phyloP scores from a whole-genome alignment of 768 basidiomycete species.

The Trametes punicea region DNA sequence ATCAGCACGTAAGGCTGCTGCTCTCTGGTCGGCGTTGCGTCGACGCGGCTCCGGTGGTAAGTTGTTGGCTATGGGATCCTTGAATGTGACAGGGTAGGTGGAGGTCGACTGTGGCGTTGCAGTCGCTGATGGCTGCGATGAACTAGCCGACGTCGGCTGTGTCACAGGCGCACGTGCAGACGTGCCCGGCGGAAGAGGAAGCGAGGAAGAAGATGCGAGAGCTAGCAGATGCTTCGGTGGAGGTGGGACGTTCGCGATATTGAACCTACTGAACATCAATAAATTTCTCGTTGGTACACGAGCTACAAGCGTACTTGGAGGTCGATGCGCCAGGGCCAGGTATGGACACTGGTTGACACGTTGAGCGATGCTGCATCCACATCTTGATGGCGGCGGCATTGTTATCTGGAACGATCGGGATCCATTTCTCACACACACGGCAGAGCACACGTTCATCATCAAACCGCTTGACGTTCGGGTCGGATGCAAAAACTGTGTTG shows the following conservation, averaged over 20 bases:
- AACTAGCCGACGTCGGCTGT: slow-evolving; percentile 5
- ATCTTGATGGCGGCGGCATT: slow-evolving; percentile 57
- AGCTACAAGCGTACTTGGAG: slow-evolving; percentile 3
- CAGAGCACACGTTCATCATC: slow-evolving; percentile 72
- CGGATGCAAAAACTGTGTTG: slow-evolving; percentile 54
- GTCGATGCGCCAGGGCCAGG: slow-evolving; percentile 13
- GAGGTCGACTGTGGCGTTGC: slow-evolving; percentile 1
- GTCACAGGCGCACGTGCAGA: slow-evolving; percentile 12
- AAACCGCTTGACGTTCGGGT: slow-evolving; percentile 71
- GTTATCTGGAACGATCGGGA: slow-evolving; percentile 58
- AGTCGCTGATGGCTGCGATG: neutral
- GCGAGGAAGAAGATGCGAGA: slow-evolving; percentile 30
- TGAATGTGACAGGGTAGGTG: slow-evolving; percentile 37
- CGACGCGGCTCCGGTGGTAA: slow-evolving; percentile 66
- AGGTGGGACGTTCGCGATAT: slow-evolving; percentile 31
- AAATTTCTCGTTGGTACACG: neutral
- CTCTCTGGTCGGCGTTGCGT: slow-evolving; percentile 77
- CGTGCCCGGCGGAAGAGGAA: slow-evolving; percentile 18
- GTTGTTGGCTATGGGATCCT: slow-evolving; percentile 55
- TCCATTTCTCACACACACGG: slow-evolving; percentile 65
- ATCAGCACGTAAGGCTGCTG: slow-evolving; percentile 66
- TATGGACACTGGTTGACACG: slow-evolving; percentile 43
- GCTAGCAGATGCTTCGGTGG: slow-evolving; percentile 34
- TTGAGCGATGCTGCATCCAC: slow-evolving; percentile 61
- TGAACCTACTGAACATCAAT: slow-evolving; percentile 13